Base-by-base conservation (phyloP, 768 basidiomycete genomes). In the Leccinum fibrillosum region DNA sequence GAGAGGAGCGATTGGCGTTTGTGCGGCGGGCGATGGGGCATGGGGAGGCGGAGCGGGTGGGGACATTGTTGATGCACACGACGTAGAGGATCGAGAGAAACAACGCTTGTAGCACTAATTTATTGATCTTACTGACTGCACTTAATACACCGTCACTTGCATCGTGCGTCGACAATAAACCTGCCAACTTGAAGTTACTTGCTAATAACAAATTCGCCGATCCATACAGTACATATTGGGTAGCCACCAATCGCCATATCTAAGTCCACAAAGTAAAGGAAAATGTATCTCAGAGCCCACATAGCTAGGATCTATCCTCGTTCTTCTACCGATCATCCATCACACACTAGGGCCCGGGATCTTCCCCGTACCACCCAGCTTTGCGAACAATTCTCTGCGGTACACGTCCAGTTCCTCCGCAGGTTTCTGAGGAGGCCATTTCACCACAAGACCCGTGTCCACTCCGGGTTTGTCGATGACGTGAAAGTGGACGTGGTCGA, bases 401-500 rank as follows among this genome's bases (percentile, higher is more conserved):
- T 59, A 59, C 6, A 3, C 39, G 0, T 58, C 49, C 2, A 64
- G 35, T n/a, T 70, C 62, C 21, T 57, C 62, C 5, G 37, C 5
- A 3, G 49, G 21, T 26, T 23, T 51, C 30, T 58, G 58, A 32
- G 62, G 50, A 13, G 64, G 64, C 95, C 96, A 98, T 4, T 82
- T 9, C 56, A 98, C 76, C 13, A 83, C 83, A 34, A 98, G 81
- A 4, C 96, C 96, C 62, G 88, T 84, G 0, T 42, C 17, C 4
- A 79, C 68, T 52, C 86, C 82, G 10, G 90, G 92, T 72, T 97
- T 98, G 10, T 92, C 91, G 59, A 97, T 95, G 62, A 97, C 80
- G 67, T 98, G 93, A 75, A 93, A 94, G 71, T 95, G 93, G 8
- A 93, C 92, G 67, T 96, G 93, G 56, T 85, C 81, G 42, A 96